phyloP scores from a whole-genome alignment of 257 asterid species.

The Solanum chiquidenum region DNA sequence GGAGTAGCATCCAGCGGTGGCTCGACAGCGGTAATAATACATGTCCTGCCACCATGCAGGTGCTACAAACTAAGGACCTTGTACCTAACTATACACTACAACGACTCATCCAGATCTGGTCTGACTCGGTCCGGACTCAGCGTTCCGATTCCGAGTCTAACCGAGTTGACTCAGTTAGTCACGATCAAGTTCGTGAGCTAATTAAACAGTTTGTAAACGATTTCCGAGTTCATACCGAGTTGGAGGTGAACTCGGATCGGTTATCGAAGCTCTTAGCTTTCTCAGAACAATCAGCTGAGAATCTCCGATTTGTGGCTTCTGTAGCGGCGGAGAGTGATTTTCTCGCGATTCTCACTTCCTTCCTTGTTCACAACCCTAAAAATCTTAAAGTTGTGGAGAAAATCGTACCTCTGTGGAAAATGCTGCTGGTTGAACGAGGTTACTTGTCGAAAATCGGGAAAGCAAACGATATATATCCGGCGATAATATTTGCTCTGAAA shows the following conservation, averaged over 20 bases:
- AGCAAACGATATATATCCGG: constrained; percentile 7
- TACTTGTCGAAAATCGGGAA: not conserved
- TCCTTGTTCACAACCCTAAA: not conserved
- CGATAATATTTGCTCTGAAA: constrained; percentile 15
- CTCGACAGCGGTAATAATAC: constrained; percentile 79
- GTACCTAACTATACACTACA: constrained; percentile 70
- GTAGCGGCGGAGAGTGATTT: constrained; percentile 13
- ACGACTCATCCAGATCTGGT: constrained; percentile 71
- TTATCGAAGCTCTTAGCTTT: constrained; percentile 28
- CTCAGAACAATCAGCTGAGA: constrained; percentile 32
- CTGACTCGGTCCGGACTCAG: constrained; percentile 29
- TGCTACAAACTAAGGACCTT: constrained; percentile 42
- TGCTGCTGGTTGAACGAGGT: not conserved
- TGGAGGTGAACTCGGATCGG: not conserved
- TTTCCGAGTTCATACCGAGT: not conserved
- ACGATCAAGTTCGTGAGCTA: constrained; percentile 25
- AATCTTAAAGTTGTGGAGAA: constrained; percentile 20
- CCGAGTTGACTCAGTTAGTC: constrained; percentile 15
- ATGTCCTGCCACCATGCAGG: constrained; percentile 95
- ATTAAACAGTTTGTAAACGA: constrained; percentile 23
- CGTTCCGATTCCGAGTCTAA: not conserved
- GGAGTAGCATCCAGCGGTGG: constrained; percentile 76
- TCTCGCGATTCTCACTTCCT: constrained; percentile 9
- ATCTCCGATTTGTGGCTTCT: constrained; percentile 11
- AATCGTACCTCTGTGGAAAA: constrained; percentile 19